phyloP scores from a whole-genome alignment of 441 rosid genomes.

The Syzygium syzygioides region DNA sequence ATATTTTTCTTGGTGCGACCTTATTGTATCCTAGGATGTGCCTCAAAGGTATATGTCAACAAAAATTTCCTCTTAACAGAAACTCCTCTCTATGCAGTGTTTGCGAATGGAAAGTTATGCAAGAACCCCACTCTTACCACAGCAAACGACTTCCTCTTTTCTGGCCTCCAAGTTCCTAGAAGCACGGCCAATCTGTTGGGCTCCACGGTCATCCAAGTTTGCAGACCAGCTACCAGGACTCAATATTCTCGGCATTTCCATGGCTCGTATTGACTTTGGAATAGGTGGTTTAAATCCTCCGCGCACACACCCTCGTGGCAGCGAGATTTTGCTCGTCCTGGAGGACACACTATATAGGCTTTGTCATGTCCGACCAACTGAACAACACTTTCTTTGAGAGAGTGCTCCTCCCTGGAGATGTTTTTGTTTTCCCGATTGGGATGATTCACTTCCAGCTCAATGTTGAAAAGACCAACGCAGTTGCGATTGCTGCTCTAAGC shows the following conservation, averaged over 20 bases:
- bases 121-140: not conserved
- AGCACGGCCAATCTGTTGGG: not conserved
- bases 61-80: not conserved
- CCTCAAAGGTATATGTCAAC: not conserved
- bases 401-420: not conserved
- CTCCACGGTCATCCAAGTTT: not conserved
- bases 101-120: constrained; percentile 7
- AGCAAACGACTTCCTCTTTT: not conserved
- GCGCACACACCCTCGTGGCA: not conserved
- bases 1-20: not conserved
- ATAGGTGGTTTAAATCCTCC: not conserved
- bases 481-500: not conserved
- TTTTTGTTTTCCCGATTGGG: not conserved
- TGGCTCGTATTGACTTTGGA: not conserved
- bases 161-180: not conserved
- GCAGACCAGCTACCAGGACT: not conserved
- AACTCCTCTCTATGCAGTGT: not conserved
- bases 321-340: not conserved
- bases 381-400: not conserved
- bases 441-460: not conserved
- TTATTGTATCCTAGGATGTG: not conserved
- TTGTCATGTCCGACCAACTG: not conserved
- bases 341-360: not conserved
- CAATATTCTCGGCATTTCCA: not conserved
- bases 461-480: not conserved